Evolutionary conservation across 176 grass and related monocot genomes (phyloP).

Genomic region (Panicum miliaceum): DNA sequence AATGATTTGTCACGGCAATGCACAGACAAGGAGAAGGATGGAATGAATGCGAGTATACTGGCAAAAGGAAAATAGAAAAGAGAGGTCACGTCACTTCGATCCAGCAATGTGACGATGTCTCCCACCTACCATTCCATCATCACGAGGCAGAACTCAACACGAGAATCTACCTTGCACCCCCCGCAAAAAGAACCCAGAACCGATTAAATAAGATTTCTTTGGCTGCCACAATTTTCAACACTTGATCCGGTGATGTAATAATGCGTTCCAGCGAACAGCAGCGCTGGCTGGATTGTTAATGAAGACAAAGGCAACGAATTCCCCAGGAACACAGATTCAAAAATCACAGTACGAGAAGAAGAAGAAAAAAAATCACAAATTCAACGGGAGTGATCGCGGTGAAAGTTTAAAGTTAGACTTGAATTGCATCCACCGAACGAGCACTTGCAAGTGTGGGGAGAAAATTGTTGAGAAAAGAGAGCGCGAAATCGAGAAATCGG

Average conservation of each 20-base stretch:
- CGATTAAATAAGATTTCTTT: conserved; percentile 1
- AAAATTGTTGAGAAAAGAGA: neutral
- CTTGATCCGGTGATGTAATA: conserved; percentile 36
- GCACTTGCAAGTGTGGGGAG: neutral
- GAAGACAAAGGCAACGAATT: neutral
- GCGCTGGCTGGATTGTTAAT: conserved; percentile 7
- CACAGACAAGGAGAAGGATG: conserved; percentile 13
- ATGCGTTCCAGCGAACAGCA: conserved; percentile 7
- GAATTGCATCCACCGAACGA: neutral
- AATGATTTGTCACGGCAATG: conserved; percentile 32
- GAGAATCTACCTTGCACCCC: conserved; percentile 37
- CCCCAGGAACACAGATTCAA: neutral
- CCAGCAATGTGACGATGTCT: conserved; percentile 51
- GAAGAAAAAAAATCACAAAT: neutral
- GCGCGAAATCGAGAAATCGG: neutral
- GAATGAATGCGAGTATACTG: conserved; percentile 27
- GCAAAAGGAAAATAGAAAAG: conserved; percentile 27
- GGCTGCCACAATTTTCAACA: neutral
- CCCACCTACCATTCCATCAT: conserved; percentile 50
- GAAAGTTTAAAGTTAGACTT: neutral
- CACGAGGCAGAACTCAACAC: conserved; percentile 5
- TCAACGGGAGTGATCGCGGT: neutral
- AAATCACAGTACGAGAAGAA: neutral
- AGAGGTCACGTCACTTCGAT: conserved; percentile 56
- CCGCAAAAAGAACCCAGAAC: neutral